Percentiles rank a stretch among this genome's conserved stretches.
These are phyloP conservation scores for Flammula alnicola DNA, from an alignment of 1,284 basidiomycete genomes.

Conservation along the genomic window DNA sequence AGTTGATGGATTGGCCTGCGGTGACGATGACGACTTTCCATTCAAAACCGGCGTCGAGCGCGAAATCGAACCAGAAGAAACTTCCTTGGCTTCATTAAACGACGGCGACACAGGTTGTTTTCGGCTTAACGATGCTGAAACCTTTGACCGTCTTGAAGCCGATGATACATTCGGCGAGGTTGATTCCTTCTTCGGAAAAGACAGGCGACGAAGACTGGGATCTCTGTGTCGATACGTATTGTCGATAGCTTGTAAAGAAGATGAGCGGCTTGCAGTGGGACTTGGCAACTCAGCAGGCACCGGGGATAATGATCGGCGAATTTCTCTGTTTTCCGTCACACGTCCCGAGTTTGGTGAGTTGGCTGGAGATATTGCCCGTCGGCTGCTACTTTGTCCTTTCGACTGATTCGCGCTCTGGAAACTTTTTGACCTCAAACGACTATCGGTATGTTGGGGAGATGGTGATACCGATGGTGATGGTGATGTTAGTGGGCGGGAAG, in stretches of 20 bases:
- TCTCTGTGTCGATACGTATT: constrained; percentile 13
- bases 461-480: constrained; percentile 21
- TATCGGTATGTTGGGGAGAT: constrained; percentile 1
- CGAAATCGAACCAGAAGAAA: too few species aligned
- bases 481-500: constrained; percentile 19
- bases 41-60: neutral
- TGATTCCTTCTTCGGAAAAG: constrained; percentile 11
- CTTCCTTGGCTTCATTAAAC: neutral
- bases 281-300: constrained; percentile 18
- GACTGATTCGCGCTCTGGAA: neutral
- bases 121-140: neutral
- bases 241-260: constrained; percentile 39
- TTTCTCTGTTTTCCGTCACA: neutral
- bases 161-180: constrained; percentile 10
- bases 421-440: constrained; percentile 4
- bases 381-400: neutral
- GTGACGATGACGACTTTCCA: neutral
- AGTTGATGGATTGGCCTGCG: neutral
- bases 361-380: neutral
- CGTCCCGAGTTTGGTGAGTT: too few species aligned
- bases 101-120: neutral
- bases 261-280: constrained; percentile 39
- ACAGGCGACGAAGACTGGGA: constrained; percentile 11
- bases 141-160: constrained; percentile 3
- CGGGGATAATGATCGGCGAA: neutral